Evolutionary conservation across 345 rosid genomes (phyloP), one percentile per base, ranked within the genome.

Genomic region (Physaria fendleri): DNA sequence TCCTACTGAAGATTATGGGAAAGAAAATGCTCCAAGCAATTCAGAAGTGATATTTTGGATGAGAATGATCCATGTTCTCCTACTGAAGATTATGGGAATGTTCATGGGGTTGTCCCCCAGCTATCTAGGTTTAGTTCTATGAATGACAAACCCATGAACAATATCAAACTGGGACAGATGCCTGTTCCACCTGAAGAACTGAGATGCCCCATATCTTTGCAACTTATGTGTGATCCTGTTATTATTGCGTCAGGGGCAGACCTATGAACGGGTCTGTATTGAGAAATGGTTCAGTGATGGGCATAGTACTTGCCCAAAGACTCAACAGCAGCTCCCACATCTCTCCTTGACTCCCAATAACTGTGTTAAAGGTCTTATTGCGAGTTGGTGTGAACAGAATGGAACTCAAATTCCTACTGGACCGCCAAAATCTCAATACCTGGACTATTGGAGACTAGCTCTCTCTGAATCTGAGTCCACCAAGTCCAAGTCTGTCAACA

Each of bases 171-270:
- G 32, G 96, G 85, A 29, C 88, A 78, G 65, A 74, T 85, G 66
- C 71, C 85, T 0, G 33, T 83, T 56, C 86, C 97, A 40, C 97
- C 99, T 5, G 99, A 93, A 65, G 99, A 93, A 72, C 72, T 93
- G 71, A 85, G 95, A 63, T 93, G 97, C 55, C 94, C 99, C 0
- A 89, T 89, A 74, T 93, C 95, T 7, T 69, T 93, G 79, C 99
- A 89, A 72, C 89, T 93, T 51, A 93, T 93, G 97, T 76, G 70
- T 43, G 97, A 93, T 74, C 97, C 97, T 3, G 97, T 93, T 48
- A 83, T 93, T 57, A 85, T 93, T 78, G 82, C 95, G 43, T 93
- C 99, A 50, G 99, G 99, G 99, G 21, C 97, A 93, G 78, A 93
- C 99, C 5, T 93, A 89, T 40, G 97, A 93, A 73, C 80, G 88